Evolutionary conservation across 306 rosid species (phyloP).

Genomic region (Elaeagnus macrophylla): DNA sequence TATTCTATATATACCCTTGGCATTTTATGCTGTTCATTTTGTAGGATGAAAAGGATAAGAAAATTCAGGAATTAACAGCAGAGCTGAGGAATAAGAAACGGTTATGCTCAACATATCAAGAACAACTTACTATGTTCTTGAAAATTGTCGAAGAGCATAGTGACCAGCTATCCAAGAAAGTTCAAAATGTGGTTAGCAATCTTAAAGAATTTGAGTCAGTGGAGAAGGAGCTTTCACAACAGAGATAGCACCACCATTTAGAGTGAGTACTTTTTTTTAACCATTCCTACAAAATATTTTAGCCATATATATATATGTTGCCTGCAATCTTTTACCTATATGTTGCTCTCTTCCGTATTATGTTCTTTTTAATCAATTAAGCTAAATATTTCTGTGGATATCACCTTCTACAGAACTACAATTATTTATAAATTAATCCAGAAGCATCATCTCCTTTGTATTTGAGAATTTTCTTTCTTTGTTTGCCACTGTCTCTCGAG

Average conservation of each 20-base stretch:
- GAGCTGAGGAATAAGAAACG: slow-evolving; percentile 87
- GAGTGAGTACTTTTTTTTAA: slow-evolving; percentile 30
- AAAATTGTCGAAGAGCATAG: slow-evolving; percentile 80
- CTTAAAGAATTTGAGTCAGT: slow-evolving; percentile 69
- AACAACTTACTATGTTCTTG: slow-evolving; percentile 58
- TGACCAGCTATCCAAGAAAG: slow-evolving; percentile 54
- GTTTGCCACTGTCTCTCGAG: too few relatives aligned
- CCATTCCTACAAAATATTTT: neutral
- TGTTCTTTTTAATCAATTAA: too few relatives aligned
- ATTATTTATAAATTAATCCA: too few relatives aligned
- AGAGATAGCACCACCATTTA: slow-evolving; percentile 31
- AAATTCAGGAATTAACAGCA: slow-evolving; percentile 73
- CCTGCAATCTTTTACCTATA: too few relatives aligned
- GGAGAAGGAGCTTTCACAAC: slow-evolving; percentile 49
- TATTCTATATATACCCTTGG: neutral
- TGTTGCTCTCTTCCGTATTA: too few relatives aligned
- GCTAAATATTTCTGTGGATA: too few relatives aligned
- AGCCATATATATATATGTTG: neutral
- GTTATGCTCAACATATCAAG: slow-evolving; percentile 66
- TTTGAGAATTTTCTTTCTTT: too few relatives aligned
- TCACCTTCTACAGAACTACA: too few relatives aligned
- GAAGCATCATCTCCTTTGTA: too few relatives aligned
- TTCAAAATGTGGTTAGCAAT: slow-evolving; percentile 54
- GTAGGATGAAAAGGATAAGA: slow-evolving; percentile 90
- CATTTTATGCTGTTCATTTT: slow-evolving; percentile 12